Evolutionary conservation across 2,329 filamentous ascomycete species (phyloP).

Genomic region (Plectosphaerella cucumerina): DNA sequence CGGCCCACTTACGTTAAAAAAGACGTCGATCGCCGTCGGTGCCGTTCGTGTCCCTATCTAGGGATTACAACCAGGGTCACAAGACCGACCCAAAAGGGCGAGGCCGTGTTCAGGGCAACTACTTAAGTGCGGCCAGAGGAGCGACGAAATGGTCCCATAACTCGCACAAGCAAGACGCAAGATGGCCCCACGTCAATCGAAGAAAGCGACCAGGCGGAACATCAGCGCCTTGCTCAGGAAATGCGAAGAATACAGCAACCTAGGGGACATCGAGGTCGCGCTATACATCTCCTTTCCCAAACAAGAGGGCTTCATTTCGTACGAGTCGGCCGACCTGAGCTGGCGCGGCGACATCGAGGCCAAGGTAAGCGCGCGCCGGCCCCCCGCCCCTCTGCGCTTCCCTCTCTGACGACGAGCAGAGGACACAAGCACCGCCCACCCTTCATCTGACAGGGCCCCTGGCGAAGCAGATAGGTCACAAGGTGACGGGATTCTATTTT

Average conservation of each 20-base stretch:
- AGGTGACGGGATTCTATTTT: neutral
- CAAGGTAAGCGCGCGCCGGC: conserved; percentile 1
- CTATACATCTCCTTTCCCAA: neutral
- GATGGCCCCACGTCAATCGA: no score
- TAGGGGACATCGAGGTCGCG: neutral
- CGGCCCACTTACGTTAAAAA: no score
- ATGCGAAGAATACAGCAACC: neutral
- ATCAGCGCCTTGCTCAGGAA: neutral
- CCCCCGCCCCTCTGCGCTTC: neutral
- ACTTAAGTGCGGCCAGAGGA: no score
- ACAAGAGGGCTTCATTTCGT: neutral
- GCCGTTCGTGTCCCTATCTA: neutral
- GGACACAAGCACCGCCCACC: neutral
- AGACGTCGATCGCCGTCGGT: neutral
- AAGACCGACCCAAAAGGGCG: no score
- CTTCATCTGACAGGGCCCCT: neutral
- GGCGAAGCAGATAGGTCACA: neutral
- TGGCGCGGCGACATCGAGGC: neutral
- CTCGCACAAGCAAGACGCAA: no score
- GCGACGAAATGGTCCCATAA: no score
- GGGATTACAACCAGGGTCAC: neutral
- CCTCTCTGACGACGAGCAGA: neutral
- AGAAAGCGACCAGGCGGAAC: neutral
- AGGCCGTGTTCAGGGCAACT: neutral
- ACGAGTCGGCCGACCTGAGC: neutral